phyloP scores from a whole-genome alignment of 2,329 filamentous ascomycete species.

The Clarireedia paspali region DNA sequence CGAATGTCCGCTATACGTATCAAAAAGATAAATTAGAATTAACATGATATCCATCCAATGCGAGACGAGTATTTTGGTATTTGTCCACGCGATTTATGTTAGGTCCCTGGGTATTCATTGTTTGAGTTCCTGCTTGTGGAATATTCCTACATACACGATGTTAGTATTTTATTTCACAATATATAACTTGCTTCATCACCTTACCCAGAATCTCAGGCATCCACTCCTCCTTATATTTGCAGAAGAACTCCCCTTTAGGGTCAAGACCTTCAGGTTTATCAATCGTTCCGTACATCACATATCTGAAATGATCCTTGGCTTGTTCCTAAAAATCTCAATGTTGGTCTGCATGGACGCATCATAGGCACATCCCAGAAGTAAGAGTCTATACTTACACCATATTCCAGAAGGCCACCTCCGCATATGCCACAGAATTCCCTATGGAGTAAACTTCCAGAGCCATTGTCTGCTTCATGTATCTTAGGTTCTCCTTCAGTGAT shows the following conservation, averaged over 20 bases:
- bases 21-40: too few species aligned
- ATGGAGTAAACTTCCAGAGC: slow-evolving; percentile 37
- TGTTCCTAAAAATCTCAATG: slow-evolving; percentile 27
- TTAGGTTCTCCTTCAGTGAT: slow-evolving; percentile 34
- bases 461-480: slow-evolving; percentile 42
- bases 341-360: slow-evolving; percentile 16
- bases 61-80: too few species aligned
- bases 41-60: too few species aligned
- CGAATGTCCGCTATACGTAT: too few species aligned
- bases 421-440: slow-evolving; percentile 46
- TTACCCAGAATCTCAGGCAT: slow-evolving; percentile 41
- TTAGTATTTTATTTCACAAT: not conserved
- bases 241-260: slow-evolving; percentile 49
- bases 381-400: slow-evolving; percentile 34
- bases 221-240: slow-evolving; percentile 39
- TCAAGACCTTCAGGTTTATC: slow-evolving; percentile 41
- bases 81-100: not conserved
- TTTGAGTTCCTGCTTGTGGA: slow-evolving; percentile 39
- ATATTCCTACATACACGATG: slow-evolving; percentile 30
- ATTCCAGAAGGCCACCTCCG: slow-evolving; percentile 44
- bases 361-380: slow-evolving; percentile 19
- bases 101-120: slow-evolving; percentile 24
- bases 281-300: slow-evolving; percentile 39
- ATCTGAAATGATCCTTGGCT: slow-evolving; percentile 37
- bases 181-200: not conserved